Evolutionary conservation across 768 basidiomycete species (phyloP), one percentile per base, ranked within the genome.

Genomic region (Crepidotus variabilis): DNA sequence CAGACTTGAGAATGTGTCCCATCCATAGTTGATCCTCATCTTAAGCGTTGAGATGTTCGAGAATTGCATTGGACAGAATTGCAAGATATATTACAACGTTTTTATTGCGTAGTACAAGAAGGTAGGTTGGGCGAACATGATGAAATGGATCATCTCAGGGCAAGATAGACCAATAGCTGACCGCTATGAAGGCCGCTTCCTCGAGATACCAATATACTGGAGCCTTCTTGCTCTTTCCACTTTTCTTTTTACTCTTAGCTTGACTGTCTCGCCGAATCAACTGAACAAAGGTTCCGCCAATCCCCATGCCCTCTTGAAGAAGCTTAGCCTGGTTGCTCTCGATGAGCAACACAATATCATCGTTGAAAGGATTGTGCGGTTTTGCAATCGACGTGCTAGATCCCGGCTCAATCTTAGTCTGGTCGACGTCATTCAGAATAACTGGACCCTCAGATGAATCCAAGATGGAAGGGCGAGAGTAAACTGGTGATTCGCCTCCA

Each of bases 231-330:
- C 65, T 65, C 57, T 73, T 74, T 55, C 63, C 62, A 54, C 71
- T 74, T 57, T 73, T 73, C 66, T 72, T 74, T 62, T 74, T 71
- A 24, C 60, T 60, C 39, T 51, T 33, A 16, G 54, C 55, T n/a
- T 61, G 52, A 18, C 65, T 58, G 54, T 61, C 59, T 69, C 75
- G 66, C 28, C 82, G 77, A 24, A 71, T 82, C 11, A 90, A 74
- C 69, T 92, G 87, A 20, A 90, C 81, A 81, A 84, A 91, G 47
- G 83, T 80, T 18, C 81, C 87, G 2, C 78, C 79, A 13, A 90
- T 60, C 0, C 84, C 85, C 73, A 90, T 78, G 4, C 86, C 85
- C 5, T 75, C 69, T 4, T 65, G 61, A 35, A 88, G 62, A 35
- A 70, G 68, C 1, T 78, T 72, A 6, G 69, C 68, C 6, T 79